phyloP scores from a whole-genome alignment of 495 filamentous ascomycete species.

The Pyrenula aspistea region DNA sequence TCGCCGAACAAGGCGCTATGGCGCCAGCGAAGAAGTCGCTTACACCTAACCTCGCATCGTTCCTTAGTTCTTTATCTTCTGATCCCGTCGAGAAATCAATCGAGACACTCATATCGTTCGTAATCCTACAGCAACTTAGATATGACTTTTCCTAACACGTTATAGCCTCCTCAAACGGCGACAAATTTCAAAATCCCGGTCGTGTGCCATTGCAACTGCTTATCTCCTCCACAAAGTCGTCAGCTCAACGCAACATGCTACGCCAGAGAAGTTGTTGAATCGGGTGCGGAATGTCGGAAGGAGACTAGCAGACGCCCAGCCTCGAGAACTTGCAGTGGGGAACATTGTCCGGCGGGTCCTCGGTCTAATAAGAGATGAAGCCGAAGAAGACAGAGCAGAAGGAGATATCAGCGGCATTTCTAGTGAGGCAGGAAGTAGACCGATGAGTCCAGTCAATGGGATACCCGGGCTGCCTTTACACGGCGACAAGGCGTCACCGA shows the following conservation, averaged over 20 bases:
- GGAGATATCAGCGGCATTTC: conserved; percentile 40
- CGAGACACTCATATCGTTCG: conserved; percentile 69
- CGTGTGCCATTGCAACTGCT: conserved; percentile 83
- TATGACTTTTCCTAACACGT: background rate
- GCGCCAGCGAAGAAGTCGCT: conserved; percentile 31
- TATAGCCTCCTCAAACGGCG: conserved; percentile 74
- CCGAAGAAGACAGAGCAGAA: conserved; percentile 64
- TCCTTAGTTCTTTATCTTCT: conserved; percentile 63
- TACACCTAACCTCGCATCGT: conserved; percentile 61
- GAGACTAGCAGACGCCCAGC: conserved; percentile 66
- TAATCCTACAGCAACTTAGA: conserved; percentile 5
- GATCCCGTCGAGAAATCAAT: conserved; percentile 67
- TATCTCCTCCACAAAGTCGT: conserved; percentile 78
- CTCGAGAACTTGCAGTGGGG: conserved; percentile 79
- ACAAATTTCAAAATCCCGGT: conserved; percentile 75
- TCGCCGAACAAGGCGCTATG: conserved; percentile 31
- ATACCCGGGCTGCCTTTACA: background rate
- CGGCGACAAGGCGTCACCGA: background rate
- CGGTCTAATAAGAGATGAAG: conserved; percentile 83
- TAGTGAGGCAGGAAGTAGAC: conserved; percentile 26
- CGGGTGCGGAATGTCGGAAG: conserved; percentile 65
- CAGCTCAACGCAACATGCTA: conserved; percentile 39
- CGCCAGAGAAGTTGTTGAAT: conserved; percentile 45
- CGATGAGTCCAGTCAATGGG: background rate
- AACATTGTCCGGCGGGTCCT: conserved; percentile 87